Percentiles rank a stretch among this genome's conserved stretches.
These are phyloP conservation scores for Bruguiera sexangula DNA, from an alignment of 345 rosid genomes.

Conservation along the genomic window DNA sequence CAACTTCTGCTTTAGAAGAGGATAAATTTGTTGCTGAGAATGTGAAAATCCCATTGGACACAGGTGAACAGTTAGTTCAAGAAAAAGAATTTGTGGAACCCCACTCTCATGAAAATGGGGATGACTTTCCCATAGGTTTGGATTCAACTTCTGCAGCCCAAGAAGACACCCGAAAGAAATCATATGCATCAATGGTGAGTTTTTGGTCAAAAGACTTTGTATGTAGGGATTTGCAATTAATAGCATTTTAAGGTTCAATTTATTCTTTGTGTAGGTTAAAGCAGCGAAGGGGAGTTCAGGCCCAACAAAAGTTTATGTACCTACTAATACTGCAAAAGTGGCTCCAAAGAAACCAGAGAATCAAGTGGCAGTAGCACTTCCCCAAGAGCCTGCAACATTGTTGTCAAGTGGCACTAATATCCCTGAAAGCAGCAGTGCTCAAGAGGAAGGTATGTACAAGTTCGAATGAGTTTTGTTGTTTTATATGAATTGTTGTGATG, in stretches of 20 bases:
- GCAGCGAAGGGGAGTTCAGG: constrained; percentile 12
- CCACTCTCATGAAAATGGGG: constrained; percentile 12
- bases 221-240: neutral
- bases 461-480: neutral
- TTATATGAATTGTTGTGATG: neutral
- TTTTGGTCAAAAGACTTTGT: neutral
- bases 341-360: constrained; percentile 16
- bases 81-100: constrained; percentile 19
- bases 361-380: constrained; percentile 6
- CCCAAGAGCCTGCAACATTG: constrained; percentile 11
- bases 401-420: constrained; percentile 11
- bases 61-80: constrained; percentile 4
- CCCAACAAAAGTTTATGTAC: constrained; percentile 11
- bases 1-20: constrained; percentile 10
- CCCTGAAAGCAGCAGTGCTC: constrained; percentile 9
- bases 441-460: constrained; percentile 18
- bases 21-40: constrained; percentile 6
- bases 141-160: constrained; percentile 14
- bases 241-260: neutral
- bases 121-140: constrained; percentile 9
- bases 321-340: constrained; percentile 6
- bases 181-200: constrained; percentile 34
- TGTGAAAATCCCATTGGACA: neutral
- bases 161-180: constrained; percentile 23
- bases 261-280: constrained; percentile 14